phyloP scores from a whole-genome alignment of 129 eudicot species.

The Ambrosia artemisiifolia region DNA sequence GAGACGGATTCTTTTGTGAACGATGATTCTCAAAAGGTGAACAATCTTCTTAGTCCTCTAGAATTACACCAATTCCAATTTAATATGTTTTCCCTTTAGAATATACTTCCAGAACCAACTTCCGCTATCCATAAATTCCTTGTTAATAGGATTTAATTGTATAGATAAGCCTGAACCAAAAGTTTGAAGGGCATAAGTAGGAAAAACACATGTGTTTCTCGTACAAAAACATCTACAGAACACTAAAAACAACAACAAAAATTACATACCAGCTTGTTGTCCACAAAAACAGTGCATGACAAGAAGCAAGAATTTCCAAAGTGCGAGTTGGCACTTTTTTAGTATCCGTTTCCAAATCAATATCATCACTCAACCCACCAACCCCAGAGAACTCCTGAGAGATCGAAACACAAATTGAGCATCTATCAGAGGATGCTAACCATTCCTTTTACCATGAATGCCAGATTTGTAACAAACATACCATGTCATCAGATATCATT shows the following conservation, averaged over 20 bases:
- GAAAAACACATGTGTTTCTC: conserved; percentile 20
- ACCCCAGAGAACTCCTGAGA: conserved; percentile 90
- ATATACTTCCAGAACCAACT: conserved; percentile 95
- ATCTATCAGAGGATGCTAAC: background rate
- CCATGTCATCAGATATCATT: no score
- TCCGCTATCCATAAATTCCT: conserved; percentile 60
- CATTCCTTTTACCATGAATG: background rate
- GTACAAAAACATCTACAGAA: background rate
- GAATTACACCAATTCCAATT: conserved; percentile 68
- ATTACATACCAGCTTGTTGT: conserved; percentile 82
- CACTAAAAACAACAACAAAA: background rate
- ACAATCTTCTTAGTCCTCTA: conserved; percentile 35
- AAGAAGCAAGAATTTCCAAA: conserved; percentile 90
- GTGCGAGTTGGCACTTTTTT: no score
- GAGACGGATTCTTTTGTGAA: conserved; percentile 54
- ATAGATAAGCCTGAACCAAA: conserved; percentile 57
- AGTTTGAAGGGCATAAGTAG: conserved; percentile 11
- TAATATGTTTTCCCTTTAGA: conserved; percentile 55
- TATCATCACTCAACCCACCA: conserved; percentile 71
- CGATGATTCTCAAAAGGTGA: conserved; percentile 62
- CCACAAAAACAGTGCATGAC: conserved; percentile 98
- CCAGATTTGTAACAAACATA: conserved; percentile 2
- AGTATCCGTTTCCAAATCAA: conserved; percentile 64
- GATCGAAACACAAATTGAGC: background rate
- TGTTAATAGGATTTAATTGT: conserved; percentile 58